These are phyloP conservation scores for Myxozyma kluyveri DNA, from an alignment of 805 yeast genomes.

Conservation along the genomic window DNA sequence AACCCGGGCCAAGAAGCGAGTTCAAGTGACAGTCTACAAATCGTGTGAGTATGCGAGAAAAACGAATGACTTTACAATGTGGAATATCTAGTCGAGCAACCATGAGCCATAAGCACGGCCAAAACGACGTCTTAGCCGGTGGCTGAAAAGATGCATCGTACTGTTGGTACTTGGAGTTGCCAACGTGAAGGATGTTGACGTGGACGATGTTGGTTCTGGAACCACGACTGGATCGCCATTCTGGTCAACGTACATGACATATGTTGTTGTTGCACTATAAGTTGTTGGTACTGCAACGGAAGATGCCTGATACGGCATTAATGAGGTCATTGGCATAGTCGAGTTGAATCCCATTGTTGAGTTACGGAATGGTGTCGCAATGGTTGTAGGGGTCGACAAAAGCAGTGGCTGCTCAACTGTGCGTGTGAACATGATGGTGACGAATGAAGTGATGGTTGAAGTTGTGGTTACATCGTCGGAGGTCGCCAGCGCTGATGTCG, in stretches of 20 bases:
- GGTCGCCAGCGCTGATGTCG: neutral
- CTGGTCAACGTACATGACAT: neutral
- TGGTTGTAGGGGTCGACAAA: too few species aligned
- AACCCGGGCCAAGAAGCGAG: too few species aligned
- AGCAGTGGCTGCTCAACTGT: neutral
- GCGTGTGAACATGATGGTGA: neutral
- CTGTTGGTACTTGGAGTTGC: neutral
- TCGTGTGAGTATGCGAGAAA: too few species aligned
- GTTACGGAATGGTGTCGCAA: neutral
- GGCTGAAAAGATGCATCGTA: neutral
- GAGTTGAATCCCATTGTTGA: neutral
- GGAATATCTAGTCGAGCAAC: neutral
- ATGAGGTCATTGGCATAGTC: neutral
- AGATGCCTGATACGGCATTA: too few species aligned
- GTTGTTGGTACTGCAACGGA: too few species aligned
- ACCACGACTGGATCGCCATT: neutral
- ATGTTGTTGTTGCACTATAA: neutral
- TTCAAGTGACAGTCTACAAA: too few species aligned
- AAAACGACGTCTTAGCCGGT: neutral
- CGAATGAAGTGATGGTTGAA: constrained; percentile 5
- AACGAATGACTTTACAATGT: too few species aligned
- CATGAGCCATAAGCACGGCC: neutral
- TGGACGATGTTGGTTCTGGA: neutral
- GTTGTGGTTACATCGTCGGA: constrained; percentile 8
- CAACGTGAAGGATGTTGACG: neutral